These are phyloP conservation scores for Carex scoparia DNA, from an alignment of 176 grass and related monocot genomes.

Conservation along the genomic window DNA sequence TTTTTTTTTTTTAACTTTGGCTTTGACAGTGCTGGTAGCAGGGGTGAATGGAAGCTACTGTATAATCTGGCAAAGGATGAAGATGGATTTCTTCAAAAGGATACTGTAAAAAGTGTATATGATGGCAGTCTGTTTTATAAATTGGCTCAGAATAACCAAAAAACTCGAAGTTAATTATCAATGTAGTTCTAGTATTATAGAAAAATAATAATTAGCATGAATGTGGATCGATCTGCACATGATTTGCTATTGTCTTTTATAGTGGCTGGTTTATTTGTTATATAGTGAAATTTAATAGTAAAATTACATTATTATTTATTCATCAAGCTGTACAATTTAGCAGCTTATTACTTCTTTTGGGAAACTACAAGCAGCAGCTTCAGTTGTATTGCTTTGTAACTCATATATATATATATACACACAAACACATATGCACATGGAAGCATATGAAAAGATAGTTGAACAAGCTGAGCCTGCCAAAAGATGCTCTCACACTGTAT, in stretches of 20 bases:
- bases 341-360: too few relatives aligned
- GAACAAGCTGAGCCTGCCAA: background rate
- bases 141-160: slow-evolving; percentile 27
- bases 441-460: background rate
- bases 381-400: background rate
- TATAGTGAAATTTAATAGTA: background rate
- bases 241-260: background rate
- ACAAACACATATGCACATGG: background rate
- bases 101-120: slow-evolving; percentile 41
- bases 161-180: background rate
- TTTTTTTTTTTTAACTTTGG: background rate
- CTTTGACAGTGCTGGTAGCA: slow-evolving; percentile 23
- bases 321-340: background rate
- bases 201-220: background rate
- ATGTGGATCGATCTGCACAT: background rate
- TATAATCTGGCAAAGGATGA: slow-evolving; percentile 46
- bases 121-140: slow-evolving; percentile 53
- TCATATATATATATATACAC: background rate
- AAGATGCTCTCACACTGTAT: background rate
- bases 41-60: slow-evolving; percentile 37
- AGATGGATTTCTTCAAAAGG: slow-evolving; percentile 55
- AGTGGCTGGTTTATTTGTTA: background rate
- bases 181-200: background rate
- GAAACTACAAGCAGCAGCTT: background rate
- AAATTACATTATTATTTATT: background rate